Evolutionary conservation across 2,329 filamentous ascomycete genomes (phyloP).

Genomic region (Sarocladium oryzae): DNA sequence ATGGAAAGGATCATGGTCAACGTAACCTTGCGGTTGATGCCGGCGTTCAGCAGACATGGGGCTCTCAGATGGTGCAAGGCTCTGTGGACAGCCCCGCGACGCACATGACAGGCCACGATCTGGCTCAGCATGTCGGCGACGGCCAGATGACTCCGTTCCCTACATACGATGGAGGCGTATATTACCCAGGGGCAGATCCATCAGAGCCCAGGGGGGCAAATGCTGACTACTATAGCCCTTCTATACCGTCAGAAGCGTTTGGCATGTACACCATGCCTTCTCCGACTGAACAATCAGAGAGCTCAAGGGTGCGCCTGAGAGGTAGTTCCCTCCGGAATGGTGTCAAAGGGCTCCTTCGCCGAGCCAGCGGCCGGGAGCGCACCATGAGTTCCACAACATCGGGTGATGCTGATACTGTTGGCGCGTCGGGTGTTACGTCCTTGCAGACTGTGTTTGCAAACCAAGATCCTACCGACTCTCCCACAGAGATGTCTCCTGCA

Average conservation of each 20-base stretch:
- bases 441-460: conserved; percentile 10
- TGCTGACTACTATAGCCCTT: conserved; percentile 35
- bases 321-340: conserved; percentile 29
- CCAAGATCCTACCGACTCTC: conserved; percentile 22
- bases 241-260: conserved; percentile 34
- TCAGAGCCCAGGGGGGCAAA: conserved; percentile 17
- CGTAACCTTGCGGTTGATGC: not conserved
- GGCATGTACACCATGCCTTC: conserved; percentile 23
- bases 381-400: conserved; percentile 19
- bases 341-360: conserved; percentile 28
- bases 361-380: conserved; percentile 26
- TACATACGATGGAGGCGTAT: conserved; percentile 12
- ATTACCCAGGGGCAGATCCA: conserved; percentile 7
- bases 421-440: not conserved
- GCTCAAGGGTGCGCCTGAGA: conserved; percentile 17
- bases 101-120: not conserved
- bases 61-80: not conserved
- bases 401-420: not conserved
- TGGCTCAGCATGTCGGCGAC: conserved; percentile 1
- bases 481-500: conserved; percentile 20
- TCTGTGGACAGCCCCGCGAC: not conserved
- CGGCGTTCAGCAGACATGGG: not conserved
- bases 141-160: conserved; percentile 14
- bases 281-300: not conserved
- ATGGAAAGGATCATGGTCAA: not conserved